Evolutionary conservation across 768 basidiomycete species (phyloP).

Genomic region (Amanita phalloides): DNA sequence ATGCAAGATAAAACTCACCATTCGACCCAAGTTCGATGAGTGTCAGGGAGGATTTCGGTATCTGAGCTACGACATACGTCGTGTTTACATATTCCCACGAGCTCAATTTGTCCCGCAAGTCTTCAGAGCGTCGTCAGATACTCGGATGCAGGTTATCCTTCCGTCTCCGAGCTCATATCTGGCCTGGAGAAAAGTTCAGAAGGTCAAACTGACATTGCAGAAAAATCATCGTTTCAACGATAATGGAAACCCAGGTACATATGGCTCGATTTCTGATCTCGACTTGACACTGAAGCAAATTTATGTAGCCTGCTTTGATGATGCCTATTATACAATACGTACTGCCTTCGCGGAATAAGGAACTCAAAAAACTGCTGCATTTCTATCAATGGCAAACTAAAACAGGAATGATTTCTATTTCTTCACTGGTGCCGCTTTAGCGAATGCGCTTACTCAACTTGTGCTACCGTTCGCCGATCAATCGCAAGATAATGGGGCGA

Average conservation of each 20-base stretch:
- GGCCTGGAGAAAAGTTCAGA: conserved; percentile 91
- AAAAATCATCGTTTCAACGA: conserved; percentile 86
- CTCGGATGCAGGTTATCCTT: conserved; percentile 61
- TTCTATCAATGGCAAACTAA: conserved; percentile 90
- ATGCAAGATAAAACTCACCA: neutral
- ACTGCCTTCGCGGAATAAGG: conserved; percentile 90
- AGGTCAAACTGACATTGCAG: conserved; percentile 95
- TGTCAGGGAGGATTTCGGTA: too few relatives aligned
- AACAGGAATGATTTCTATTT: conserved; percentile 99
- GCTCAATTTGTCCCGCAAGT: conserved; percentile 11
- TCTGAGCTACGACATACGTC: conserved; percentile 5
- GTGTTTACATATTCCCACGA: conserved; percentile 11
- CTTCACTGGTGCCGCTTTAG: conserved; percentile 90
- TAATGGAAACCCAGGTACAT: conserved; percentile 90
- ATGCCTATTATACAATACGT: conserved; percentile 97
- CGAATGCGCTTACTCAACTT: conserved; percentile 83
- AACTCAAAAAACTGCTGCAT: conserved; percentile 93
- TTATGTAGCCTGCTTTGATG: conserved; percentile 61
- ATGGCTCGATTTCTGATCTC: neutral
- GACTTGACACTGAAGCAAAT: neutral
- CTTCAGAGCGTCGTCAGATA: conserved; percentile 76
- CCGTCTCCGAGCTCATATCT: conserved; percentile 72
- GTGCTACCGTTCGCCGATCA: conserved; percentile 67
- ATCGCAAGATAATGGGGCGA: conserved; percentile 29
- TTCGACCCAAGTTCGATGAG: neutral